A percentile compares a stretch with the other conserved stretches of the same genome.
phyloP scores from a whole-genome alignment of 2,329 filamentous ascomycete genomes.

The Botrytis fragariae region DNA sequence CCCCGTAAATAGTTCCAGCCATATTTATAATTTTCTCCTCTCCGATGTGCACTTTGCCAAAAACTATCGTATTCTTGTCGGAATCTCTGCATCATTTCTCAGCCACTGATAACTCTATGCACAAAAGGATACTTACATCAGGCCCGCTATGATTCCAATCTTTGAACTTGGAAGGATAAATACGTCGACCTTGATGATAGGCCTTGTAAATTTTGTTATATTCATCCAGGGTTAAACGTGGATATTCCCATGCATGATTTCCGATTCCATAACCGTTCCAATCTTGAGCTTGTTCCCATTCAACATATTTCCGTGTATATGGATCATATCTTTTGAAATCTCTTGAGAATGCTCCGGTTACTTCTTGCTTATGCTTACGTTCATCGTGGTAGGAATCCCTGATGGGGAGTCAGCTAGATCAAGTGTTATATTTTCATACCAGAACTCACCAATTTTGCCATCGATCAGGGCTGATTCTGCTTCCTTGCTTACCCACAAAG shows the following conservation, averaged over 20 bases:
- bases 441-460: constrained; percentile 37
- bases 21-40: constrained; percentile 27
- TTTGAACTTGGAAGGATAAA: constrained; percentile 27
- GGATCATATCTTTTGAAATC: constrained; percentile 34
- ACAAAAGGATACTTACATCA: constrained; percentile 24
- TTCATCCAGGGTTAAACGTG: constrained; percentile 33
- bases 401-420: not conserved
- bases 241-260: constrained; percentile 24
- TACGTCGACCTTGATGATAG: constrained; percentile 6
- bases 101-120: not conserved
- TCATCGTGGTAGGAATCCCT: constrained; percentile 37
- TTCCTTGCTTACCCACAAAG: constrained; percentile 36
- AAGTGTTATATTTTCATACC: not conserved
- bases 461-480: constrained; percentile 28
- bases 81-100: constrained; percentile 29
- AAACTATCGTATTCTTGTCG: constrained; percentile 32
- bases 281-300: constrained; percentile 30
- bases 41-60: constrained; percentile 35
- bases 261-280: constrained; percentile 24
- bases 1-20: not conserved
- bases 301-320: constrained; percentile 30
- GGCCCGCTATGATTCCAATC: constrained; percentile 34
- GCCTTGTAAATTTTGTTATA: constrained; percentile 22
- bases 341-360: constrained; percentile 22
- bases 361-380: constrained; percentile 8